Evolutionary conservation across 805 yeast genomes (phyloP), one percentile per base, ranked within the genome.

Genomic region (Zygoascus ofunaensis): DNA sequence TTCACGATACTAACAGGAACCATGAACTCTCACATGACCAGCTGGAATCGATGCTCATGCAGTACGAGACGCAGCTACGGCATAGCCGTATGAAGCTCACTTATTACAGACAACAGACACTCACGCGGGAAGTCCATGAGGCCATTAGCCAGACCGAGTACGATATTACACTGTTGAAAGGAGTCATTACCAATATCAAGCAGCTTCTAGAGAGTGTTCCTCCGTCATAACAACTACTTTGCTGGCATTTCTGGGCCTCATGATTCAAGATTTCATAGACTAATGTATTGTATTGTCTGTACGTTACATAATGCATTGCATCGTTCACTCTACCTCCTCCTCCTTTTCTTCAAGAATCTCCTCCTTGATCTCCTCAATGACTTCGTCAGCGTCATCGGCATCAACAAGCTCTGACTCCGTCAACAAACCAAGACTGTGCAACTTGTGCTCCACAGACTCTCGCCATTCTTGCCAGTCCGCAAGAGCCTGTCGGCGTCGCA

Each of bases 391-490:
- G 56, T 71, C 76, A 35, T 68, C 73, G 33, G 66, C 70, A 43
- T 71, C 72, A 41, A 66, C 65, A 41, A 73, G 75, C 39, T 65
- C 42, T 21, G 55, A 45, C 42, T 54, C 66, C 19, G 60, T 58
- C 37, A 60, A 56, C 41, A 73, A 76, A 47, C 71, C 72, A 38
- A 64, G 53, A n/a, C 61, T 62, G 44, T 65, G 69, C 55, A 79
- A 68, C 61, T 67, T 64, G 33, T 66, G 61, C 39, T 69, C 70
- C 40, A 75, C 71, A 30, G 67, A 58, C 28, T 71, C 60, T 72
- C 97, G 79, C 80, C 86, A 92, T 34, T 72, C 64, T 56, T 66
- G 73, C 99, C 99, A 92, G 62, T 84, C 87, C 60, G 81, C 81
- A 61, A 87, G 74, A 60, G 80, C 70, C 57, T 74, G 73, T 70